Conservation (phyloP, 805 yeast genomes). For the Saturnispora quitensis region DNA sequence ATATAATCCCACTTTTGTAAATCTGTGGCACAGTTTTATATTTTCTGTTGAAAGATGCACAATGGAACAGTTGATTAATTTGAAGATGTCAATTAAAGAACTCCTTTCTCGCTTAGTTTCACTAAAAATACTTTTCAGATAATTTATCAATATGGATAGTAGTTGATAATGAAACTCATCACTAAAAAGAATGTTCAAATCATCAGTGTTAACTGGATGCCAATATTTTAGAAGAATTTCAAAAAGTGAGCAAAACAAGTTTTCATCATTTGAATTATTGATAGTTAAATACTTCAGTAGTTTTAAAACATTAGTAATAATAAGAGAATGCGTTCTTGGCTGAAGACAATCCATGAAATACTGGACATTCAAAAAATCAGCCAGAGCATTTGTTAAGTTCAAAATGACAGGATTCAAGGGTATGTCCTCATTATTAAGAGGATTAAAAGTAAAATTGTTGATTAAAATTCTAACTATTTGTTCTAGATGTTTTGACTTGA, state of each 20-base stretch:
- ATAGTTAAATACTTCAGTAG: conserved; percentile 11
- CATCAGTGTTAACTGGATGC: conserved; percentile 15
- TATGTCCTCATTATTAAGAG: neutral
- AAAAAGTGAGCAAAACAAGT: conserved; percentile 17
- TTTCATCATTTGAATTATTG: conserved; percentile 14
- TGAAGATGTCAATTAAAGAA: conserved; percentile 26
- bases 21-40: conserved; percentile 28
- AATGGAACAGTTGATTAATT: conserved; percentile 38
- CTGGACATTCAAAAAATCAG: conserved; percentile 18
- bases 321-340: conserved; percentile 12
- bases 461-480: conserved; percentile 16
- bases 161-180: conserved; percentile 10
- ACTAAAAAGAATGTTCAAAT: neutral
- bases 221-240: conserved; percentile 13
- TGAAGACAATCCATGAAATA: conserved; percentile 22
- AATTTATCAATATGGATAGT: conserved; percentile 11
- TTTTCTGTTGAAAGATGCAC: conserved; percentile 34
- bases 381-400: conserved; percentile 24
- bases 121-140: conserved; percentile 12
- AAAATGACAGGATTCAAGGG: conserved; percentile 24
- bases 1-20: conserved; percentile 33
- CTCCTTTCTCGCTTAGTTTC: conserved; percentile 20
- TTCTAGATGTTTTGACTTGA: conserved; percentile 23
- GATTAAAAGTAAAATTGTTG: conserved; percentile 13
- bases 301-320: conserved; percentile 13